Evolutionary conservation across 257 asterid genomes (phyloP).

Genomic region (Solanum habrochaites): DNA sequence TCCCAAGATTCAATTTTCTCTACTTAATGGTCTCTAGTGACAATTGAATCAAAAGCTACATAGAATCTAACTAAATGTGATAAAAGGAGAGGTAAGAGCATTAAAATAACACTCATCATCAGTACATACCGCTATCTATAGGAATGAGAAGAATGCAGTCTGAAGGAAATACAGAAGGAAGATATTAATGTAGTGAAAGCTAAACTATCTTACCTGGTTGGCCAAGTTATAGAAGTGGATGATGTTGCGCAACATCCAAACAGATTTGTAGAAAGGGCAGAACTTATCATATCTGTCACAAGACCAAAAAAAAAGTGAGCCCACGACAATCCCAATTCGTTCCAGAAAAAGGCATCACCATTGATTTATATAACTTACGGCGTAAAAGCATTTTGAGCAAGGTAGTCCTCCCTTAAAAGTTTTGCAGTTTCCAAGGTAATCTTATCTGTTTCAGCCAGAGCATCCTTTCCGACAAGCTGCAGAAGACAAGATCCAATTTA

Average conservation of each 20-base stretch:
- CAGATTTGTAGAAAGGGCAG: slow-evolving; percentile 98
- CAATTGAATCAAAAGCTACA: background rate
- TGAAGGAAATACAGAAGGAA: background rate
- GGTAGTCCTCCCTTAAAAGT: slow-evolving; percentile 99
- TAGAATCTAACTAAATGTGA: background rate
- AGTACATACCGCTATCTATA: background rate
- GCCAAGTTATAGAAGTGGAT: slow-evolving; percentile 95
- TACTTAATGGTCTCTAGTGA: background rate
- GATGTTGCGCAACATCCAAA: slow-evolving; percentile 99
- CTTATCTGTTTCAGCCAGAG: slow-evolving; percentile 94
- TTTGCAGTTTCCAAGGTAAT: slow-evolving; percentile 95
- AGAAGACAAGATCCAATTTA: slow-evolving; percentile 11
- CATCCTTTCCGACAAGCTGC: slow-evolving; percentile 99
- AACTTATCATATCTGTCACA: slow-evolving; percentile 74
- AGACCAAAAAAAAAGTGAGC: background rate
- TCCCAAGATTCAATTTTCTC: background rate
- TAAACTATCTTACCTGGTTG: slow-evolving; percentile 59
- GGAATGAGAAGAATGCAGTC: background rate
- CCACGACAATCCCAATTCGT: background rate
- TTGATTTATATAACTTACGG: slow-evolving; percentile 41
- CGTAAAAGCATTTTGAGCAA: slow-evolving; percentile 98
- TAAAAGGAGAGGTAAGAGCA: background rate
- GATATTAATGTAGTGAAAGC: background rate
- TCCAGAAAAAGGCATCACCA: background rate
- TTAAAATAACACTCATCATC: background rate